Evolutionary conservation across 2,329 filamentous ascomycete genomes (phyloP).

Genomic region (Aureobasidium vineae): DNA sequence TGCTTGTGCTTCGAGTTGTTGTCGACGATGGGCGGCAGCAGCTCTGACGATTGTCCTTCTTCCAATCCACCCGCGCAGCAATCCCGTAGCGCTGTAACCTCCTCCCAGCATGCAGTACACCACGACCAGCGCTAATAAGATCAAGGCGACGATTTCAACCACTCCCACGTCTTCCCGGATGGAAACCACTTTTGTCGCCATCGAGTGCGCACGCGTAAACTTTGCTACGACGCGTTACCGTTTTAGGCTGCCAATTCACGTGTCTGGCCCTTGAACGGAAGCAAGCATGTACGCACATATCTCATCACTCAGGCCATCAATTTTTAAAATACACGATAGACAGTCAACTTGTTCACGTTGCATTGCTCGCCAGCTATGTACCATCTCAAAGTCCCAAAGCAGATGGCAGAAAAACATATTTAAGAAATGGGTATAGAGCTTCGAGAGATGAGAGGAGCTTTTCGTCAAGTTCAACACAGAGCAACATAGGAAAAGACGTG

Average conservation of each 20-base stretch:
- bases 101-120: slow-evolving; percentile 36
- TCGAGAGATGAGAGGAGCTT: slow-evolving; percentile 10
- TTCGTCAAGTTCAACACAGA: slow-evolving; percentile 17
- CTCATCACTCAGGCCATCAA: too few species aligned
- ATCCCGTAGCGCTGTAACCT: slow-evolving; percentile 32
- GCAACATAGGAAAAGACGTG: slow-evolving; percentile 16
- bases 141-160: slow-evolving; percentile 22
- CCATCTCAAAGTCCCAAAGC: neutral
- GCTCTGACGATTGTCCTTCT: slow-evolving; percentile 27
- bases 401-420: neutral
- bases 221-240: slow-evolving; percentile 14
- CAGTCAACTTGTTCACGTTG: neutral
- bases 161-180: slow-evolving; percentile 10
- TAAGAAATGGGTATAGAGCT: slow-evolving; percentile 22
- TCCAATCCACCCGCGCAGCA: slow-evolving; percentile 30
- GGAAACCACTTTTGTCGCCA: slow-evolving; percentile 16
- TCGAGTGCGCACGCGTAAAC: neutral
- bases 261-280: neutral
- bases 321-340: neutral
- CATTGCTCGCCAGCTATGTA: neutral
- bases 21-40: slow-evolving; percentile 31
- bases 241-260: slow-evolving; percentile 9
- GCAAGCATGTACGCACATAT: neutral
- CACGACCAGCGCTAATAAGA: slow-evolving; percentile 19
- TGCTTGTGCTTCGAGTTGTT: slow-evolving; percentile 21